Base-by-base conservation (phyloP, 2,329 filamentous ascomycete species). In the Aspergillus chevalieri region DNA sequence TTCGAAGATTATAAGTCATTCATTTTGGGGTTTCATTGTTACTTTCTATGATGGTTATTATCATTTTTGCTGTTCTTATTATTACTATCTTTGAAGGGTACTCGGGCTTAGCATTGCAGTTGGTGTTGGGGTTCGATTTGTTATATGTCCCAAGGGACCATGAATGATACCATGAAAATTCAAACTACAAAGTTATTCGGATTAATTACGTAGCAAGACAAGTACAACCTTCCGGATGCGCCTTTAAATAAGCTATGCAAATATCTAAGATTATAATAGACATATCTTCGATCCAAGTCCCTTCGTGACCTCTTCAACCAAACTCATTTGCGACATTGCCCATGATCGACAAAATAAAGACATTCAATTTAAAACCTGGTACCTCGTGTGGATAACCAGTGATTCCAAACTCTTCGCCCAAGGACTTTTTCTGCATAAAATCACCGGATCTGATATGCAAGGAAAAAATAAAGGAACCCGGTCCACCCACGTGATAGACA, bases 1-100 rank as follows among this genome's bases (percentile, higher is more conserved):
- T 70, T 24, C 65, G 67, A 33, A 59, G 68, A 43, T 54, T 70
- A 33, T 70, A 50, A 61, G n/a, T 30, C 49, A 21, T 41, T 22
- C 4, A 12, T 41, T 6, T 10, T 30, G 26, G 26, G 26, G 10
- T 22, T 10, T 21, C 15, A 12, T 17, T 41, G 12, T 41, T 9
- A 6, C 14, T 15, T n/a, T 36, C 14, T 17, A 6, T 41, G 15
- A 12, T 12, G n/a, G 22, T 22, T 19, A 41, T 41, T 12, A 17
- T 5, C 22, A 41, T 17, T 17, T 17, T 41, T 41, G 10, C 10
- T 41, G 5, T 41, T 19, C 9, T 41, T 41, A 17, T 41, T 38
- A 10, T 6, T 17, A 38, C 9, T 38, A n/a, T 38, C n/a, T 38
- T 38, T 17, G n/a, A 14, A 15, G 34, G 34, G 34, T 2, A 7